Base-by-base conservation (phyloP, 495 filamentous ascomycete species). In the Talaromyces stipitatus region DNA sequence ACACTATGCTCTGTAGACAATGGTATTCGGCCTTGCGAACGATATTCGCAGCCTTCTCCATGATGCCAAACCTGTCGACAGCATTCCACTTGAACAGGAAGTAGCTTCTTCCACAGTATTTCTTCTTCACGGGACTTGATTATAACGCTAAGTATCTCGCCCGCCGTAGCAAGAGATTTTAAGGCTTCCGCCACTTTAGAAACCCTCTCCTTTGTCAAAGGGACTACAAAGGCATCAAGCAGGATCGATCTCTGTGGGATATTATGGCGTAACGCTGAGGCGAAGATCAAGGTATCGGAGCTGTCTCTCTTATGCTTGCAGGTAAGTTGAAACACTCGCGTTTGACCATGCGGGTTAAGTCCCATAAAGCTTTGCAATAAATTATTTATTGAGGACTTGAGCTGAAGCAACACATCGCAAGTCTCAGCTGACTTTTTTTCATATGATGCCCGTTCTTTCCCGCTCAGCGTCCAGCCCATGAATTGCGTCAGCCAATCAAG, bases 41-140 rank as follows among this genome's bases (percentile, higher is more conserved):
- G 54, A 58, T 84, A 85, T 61, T 80, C 75, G 61, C 82, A 85
- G 9, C 61, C 57, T 2, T 58, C 23, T 20, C 47, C 46, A 54
- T 85, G 82, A 2, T 64, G 57, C 78, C 78, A 85, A 41, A 3
- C 12, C 10, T 68, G 72, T 20, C 82, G 69, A 56, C 81, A 84
- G 5, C 82, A 71, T 62, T 85, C 82, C 5, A 70, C 75, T 28
- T 76, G 64, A 4, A 74, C 73, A 1, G 80, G 72, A 16, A 83
- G 59, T 2, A 68, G 48, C 23, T 68, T 58, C 61, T 80, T 81
- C 82, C 79, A 85, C 12, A 80, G 68, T 11, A 80, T 57, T 63
- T 83, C 81, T 12, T 62, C 70, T 24, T 75, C 66, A 29, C 36
- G 36, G 16, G 36, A 41, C 12, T 69, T 60, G 11, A 77, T 66